phyloP scores from a whole-genome alignment of 192 early-diverging fungal species.

The Coemansia sp. region DNA sequence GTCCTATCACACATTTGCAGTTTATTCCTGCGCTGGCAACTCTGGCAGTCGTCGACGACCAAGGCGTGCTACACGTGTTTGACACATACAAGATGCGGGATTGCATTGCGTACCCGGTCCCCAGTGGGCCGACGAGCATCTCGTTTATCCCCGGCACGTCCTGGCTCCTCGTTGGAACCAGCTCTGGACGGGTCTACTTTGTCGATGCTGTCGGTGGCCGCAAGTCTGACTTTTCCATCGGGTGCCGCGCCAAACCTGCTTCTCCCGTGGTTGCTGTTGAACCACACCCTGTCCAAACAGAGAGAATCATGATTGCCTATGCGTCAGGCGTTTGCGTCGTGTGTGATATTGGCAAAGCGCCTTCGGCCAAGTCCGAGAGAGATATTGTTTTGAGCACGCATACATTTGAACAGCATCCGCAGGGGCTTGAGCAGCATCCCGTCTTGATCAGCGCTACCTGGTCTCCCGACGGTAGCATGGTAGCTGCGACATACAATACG shows the following conservation, averaged over 20 bases:
- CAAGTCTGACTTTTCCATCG: conserved; percentile 46
- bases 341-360: conserved; percentile 31
- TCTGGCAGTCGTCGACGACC: conserved; percentile 19
- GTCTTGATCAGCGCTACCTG: conserved; percentile 26
- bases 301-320: conserved; percentile 40
- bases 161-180: conserved; percentile 43
- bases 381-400: conserved; percentile 23
- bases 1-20: conserved; percentile 12
- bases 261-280: conserved; percentile 24
- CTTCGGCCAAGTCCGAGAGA: conserved; percentile 10
- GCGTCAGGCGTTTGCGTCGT: conserved; percentile 25
- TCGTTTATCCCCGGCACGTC: conserved; percentile 25
- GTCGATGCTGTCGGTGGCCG: conserved; percentile 26
- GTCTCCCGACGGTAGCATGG: conserved; percentile 28
- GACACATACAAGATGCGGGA: conserved; percentile 21
- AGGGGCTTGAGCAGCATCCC: neutral
- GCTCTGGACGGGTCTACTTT: conserved; percentile 45
- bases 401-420: conserved; percentile 14
- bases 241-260: conserved; percentile 7
- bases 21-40: conserved; percentile 18
- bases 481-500: conserved; percentile 26
- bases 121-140: conserved; percentile 24
- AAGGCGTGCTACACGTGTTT: conserved; percentile 29
- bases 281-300: conserved; percentile 32
- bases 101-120: conserved; percentile 33